phyloP scores from a whole-genome alignment of 129 eudicot species.

The Flaveria sonorensis region DNA sequence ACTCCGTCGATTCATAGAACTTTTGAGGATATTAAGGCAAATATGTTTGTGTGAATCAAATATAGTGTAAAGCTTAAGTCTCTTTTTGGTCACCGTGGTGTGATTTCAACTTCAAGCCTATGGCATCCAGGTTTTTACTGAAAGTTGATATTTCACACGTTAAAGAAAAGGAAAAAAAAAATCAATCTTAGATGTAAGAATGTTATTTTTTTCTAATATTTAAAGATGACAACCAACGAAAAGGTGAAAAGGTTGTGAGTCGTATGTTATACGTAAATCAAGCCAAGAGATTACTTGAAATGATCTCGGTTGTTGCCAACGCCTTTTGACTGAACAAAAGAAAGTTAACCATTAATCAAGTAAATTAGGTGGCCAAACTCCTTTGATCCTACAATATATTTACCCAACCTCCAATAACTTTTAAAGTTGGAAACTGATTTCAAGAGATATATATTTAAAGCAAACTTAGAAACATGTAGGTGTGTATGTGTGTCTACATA shows the following conservation, averaged over 20 bases:
- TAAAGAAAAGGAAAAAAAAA: too few species aligned
- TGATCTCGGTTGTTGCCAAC: constrained; percentile 22
- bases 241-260: background rate
- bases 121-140: too few species aligned
- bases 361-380: constrained; percentile 26
- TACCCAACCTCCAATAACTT: constrained; percentile 19
- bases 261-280: too few species aligned
- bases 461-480: background rate
- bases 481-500: background rate
- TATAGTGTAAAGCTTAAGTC: too few species aligned
- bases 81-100: too few species aligned
- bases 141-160: too few species aligned
- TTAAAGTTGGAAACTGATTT: background rate
- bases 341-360: background rate
- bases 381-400: constrained; percentile 16
- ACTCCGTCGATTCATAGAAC: too few species aligned
- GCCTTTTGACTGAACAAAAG: constrained; percentile 16
- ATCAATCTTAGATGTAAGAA: too few species aligned
- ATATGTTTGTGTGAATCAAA: too few species aligned
- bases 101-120: too few species aligned
- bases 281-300: background rate
- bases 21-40: too few species aligned
- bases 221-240: background rate
- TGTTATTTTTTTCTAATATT: background rate
- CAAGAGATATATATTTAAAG: background rate